Percentiles rank a stretch among this genome's conserved stretches.
Conservation (phyloP, 2,329 filamentous ascomycete genomes). For the Nigrospora oryzae region DNA sequence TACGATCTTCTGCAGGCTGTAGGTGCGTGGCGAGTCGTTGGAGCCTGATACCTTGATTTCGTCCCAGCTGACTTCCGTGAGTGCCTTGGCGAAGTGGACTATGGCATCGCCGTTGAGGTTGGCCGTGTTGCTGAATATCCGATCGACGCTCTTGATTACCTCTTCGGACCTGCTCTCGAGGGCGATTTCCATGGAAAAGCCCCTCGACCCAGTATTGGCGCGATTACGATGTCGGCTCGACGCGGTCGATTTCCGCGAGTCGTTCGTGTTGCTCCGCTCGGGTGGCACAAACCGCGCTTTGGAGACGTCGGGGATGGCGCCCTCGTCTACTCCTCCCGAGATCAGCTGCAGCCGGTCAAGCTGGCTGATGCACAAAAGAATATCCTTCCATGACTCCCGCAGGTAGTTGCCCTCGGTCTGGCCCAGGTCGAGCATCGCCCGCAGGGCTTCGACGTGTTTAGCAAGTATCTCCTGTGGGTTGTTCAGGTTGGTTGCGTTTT, state of each 20-base stretch:
- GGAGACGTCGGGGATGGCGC: conserved; percentile 83
- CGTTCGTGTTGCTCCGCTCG: conserved; percentile 41
- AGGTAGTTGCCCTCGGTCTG: conserved; percentile 87
- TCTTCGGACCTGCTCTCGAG: conserved; percentile 89
- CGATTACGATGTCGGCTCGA: conserved; percentile 42
- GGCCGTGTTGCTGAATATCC: conserved; percentile 94
- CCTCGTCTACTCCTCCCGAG: conserved; percentile 89
- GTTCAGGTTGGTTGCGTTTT: conserved; percentile 91
- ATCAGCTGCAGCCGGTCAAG: conserved; percentile 92
- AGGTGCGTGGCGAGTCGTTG: conserved; percentile 91
- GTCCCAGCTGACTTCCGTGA: conserved; percentile 97
- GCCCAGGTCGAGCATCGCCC: conserved; percentile 83
- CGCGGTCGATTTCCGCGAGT: conserved; percentile 61
- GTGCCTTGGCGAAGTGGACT: conserved; percentile 83
- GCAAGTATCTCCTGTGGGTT: conserved; percentile 92
- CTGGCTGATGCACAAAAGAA: conserved; percentile 91
- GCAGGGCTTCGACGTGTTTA: conserved; percentile 93
- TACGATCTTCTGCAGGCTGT: conserved; percentile 95
- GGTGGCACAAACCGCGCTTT: conserved; percentile 65
- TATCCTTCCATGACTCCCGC: conserved; percentile 88
- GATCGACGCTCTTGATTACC: conserved; percentile 84
- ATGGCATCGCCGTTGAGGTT: conserved; percentile 91
- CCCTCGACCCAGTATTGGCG: conserved; percentile 52
- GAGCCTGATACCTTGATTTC: conserved; percentile 96
- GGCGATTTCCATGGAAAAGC: conserved; percentile 71